phyloP scores from a whole-genome alignment of 2,329 filamentous ascomycete genomes.

The Akanthomyces lecanii region DNA sequence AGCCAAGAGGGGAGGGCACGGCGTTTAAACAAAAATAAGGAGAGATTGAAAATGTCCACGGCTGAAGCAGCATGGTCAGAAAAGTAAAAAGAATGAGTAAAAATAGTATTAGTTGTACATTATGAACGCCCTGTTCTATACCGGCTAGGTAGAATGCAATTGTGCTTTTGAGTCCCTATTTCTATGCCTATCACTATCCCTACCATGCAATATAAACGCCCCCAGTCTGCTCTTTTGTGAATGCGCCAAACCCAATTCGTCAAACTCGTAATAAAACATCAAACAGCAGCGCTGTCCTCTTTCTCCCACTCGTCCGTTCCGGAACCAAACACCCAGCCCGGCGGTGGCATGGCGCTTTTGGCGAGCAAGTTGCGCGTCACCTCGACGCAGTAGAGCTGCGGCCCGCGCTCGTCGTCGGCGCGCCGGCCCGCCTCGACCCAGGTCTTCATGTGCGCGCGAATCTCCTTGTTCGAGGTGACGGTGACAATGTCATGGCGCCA shows the following conservation, averaged over 20 bases:
- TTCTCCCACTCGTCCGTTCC: neutral
- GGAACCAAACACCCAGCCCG: neutral
- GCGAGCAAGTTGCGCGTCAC: slow-evolving; percentile 35
- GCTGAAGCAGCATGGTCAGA: neutral
- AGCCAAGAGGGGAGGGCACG: neutral
- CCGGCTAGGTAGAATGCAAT: neutral
- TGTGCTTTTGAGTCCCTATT: neutral
- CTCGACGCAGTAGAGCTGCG: slow-evolving; percentile 31
- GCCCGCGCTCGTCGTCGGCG: slow-evolving; percentile 28
- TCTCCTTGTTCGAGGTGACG: slow-evolving; percentile 39
- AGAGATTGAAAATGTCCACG: neutral
- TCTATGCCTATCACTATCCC: neutral
- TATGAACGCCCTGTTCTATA: neutral
- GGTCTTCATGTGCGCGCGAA: slow-evolving; percentile 32
- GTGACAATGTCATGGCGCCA: slow-evolving; percentile 34
- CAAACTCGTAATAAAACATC: neutral
- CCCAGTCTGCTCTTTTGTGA: neutral
- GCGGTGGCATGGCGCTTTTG: slow-evolving; percentile 28
- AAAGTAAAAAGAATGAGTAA: neutral
- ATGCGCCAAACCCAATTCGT: neutral
- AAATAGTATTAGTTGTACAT: neutral
- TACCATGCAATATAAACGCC: neutral
- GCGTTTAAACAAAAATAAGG: neutral
- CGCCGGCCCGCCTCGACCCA: slow-evolving; percentile 31
- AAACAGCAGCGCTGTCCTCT: neutral